Percentiles rank a stretch among this genome's conserved stretches.
These are phyloP conservation scores for Diplocarpon mali DNA, from an alignment of 2,329 filamentous ascomycete species.

Conservation along the genomic window DNA sequence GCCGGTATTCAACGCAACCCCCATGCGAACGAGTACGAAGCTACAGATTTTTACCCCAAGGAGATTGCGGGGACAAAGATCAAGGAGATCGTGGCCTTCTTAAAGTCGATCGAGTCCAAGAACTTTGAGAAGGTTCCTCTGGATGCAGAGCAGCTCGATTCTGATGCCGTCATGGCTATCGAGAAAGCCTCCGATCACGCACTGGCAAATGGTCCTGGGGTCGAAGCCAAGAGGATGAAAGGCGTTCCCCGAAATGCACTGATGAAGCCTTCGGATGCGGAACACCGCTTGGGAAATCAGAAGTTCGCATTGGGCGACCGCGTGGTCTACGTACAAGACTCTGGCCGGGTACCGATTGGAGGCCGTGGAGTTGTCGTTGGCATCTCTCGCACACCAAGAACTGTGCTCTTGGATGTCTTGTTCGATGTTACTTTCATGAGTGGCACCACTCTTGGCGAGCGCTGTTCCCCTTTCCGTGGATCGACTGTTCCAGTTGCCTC, in stretches of 20 bases:
- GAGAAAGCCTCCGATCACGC: constrained; percentile 63
- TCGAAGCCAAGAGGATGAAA: constrained; percentile 58
- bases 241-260: constrained; percentile 79
- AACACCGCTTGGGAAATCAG: constrained; percentile 81
- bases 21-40: constrained; percentile 70
- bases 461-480: constrained; percentile 86
- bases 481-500: constrained; percentile 83
- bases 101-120: constrained; percentile 84
- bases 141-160: constrained; percentile 93
- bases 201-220: constrained; percentile 38
- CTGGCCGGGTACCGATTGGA: constrained; percentile 89
- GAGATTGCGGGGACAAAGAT: constrained; percentile 66
- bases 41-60: constrained; percentile 75
- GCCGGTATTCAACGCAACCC: constrained; percentile 78
- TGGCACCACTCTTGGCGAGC: constrained; percentile 79
- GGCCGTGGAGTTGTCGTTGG: constrained; percentile 90
- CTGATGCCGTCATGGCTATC: constrained; percentile 71
- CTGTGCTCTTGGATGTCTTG: constrained; percentile 76
- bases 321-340: constrained; percentile 83
- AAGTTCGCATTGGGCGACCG: constrained; percentile 77
- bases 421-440: constrained; percentile 97
- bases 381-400: constrained; percentile 76
- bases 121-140: constrained; percentile 92
- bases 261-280: constrained; percentile 90
- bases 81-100: constrained; percentile 88